Evolutionary conservation across 1,284 basidiomycete species (phyloP).

Genomic region (Ustilago shanxiensis): DNA sequence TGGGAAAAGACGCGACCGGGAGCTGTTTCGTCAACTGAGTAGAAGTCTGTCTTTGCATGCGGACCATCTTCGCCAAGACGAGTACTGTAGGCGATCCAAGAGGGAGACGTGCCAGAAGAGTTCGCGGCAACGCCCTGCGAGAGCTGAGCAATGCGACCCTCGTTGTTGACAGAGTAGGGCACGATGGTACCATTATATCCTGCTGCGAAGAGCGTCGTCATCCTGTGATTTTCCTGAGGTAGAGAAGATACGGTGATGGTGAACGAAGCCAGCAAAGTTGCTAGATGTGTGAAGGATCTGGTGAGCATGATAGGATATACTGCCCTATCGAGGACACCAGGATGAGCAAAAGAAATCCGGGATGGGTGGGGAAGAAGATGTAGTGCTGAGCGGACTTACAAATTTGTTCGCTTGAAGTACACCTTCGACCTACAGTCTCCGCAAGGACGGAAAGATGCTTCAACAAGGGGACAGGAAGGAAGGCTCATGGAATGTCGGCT

Average conservation of each 20-base stretch:
- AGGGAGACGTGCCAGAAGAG: slow-evolving; percentile 27
- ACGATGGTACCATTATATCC: slow-evolving; percentile 42
- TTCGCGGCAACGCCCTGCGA: slow-evolving; percentile 17
- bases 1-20: slow-evolving; percentile 41
- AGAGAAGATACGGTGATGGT: not conserved
- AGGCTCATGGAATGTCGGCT: not conserved
- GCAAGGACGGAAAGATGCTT: not conserved
- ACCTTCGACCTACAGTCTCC: not conserved
- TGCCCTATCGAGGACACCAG: not conserved
- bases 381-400: not conserved
- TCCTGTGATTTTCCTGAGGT: slow-evolving; percentile 6
- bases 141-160: slow-evolving; percentile 1
- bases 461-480: not conserved
- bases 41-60: slow-evolving; percentile 18
- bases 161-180: slow-evolving; percentile 23
- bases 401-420: not conserved
- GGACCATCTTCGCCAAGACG: not conserved
- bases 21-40: slow-evolving; percentile 29
- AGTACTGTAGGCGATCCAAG: slow-evolving; percentile 31
- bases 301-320: not conserved
- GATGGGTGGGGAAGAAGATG: not conserved
- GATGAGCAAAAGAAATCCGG: not conserved
- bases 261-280: not conserved
- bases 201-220: slow-evolving; percentile 35
- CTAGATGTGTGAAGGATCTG: not conserved